phyloP scores from a whole-genome alignment of 2,329 filamentous ascomycete genomes.

The Xylariaceae sp. region DNA sequence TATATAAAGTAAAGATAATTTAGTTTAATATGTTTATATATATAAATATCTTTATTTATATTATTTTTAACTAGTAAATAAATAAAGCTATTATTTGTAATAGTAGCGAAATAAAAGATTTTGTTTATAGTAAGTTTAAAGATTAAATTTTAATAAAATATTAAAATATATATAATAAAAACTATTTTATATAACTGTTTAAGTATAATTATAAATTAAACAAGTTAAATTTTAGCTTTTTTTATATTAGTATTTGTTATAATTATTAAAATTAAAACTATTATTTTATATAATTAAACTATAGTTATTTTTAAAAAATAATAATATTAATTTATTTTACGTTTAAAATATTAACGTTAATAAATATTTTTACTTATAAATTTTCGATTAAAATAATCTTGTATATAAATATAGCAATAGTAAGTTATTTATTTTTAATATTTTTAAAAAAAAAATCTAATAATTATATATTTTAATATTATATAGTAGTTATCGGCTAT shows the following conservation, averaged over 20 bases:
- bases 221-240: neutral
- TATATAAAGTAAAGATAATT: conserved; percentile 1
- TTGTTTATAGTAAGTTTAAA: too few relatives aligned
- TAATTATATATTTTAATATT: conserved; percentile 1
- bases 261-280: neutral
- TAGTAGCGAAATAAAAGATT: too few relatives aligned
- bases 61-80: too few relatives aligned
- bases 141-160: too few relatives aligned
- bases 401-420: neutral
- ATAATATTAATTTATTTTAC: too few relatives aligned
- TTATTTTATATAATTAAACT: conserved; percentile 5
- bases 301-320: conserved; percentile 4
- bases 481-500: neutral
- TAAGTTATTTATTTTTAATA: neutral
- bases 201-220: too few relatives aligned
- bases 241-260: neutral
- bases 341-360: conserved; percentile 9
- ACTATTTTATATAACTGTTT: too few relatives aligned
- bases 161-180: too few relatives aligned
- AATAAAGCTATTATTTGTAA: too few relatives aligned
- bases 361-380: neutral
- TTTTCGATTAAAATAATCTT: neutral
- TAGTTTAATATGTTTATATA: neutral
- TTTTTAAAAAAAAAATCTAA: conserved; percentile 9
- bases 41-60: conserved; percentile 7